Evolutionary conservation across 2,329 filamentous ascomycete species (phyloP).

Genomic region (Colletotrichum aenigma): DNA sequence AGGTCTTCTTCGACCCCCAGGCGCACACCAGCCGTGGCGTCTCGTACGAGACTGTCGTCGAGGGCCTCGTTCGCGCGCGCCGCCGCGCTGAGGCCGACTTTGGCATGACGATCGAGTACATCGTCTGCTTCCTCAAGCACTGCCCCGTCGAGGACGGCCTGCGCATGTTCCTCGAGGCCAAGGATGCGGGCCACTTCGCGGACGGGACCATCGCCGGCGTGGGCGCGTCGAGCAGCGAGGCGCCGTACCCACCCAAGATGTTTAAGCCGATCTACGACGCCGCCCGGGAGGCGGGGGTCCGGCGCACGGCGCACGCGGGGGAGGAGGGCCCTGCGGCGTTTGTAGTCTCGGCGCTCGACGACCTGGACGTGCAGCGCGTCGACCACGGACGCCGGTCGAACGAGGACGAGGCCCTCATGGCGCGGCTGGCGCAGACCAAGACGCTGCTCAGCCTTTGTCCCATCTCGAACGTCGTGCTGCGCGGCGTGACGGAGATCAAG

Average conservation of each 20-base stretch:
- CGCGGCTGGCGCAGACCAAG: conserved; percentile 58
- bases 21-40: conserved; percentile 71
- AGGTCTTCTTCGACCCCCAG: conserved; percentile 84
- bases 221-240: conserved; percentile 71
- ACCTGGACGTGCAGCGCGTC: conserved; percentile 68
- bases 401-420: conserved; percentile 63
- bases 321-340: conserved; percentile 75
- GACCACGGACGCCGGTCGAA: conserved; percentile 75
- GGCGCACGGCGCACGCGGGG: conserved; percentile 74
- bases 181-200: conserved; percentile 45
- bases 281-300: conserved; percentile 51
- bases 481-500: conserved; percentile 21
- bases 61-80: conserved; percentile 66
- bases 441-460: conserved; percentile 45
- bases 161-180: conserved; percentile 41
- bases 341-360: conserved; percentile 66
- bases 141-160: conserved; percentile 64
- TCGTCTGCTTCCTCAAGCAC: conserved; percentile 76
- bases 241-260: conserved; percentile 58
- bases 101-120: conserved; percentile 68
- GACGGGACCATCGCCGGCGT: conserved; percentile 64
- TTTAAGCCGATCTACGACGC: conserved; percentile 66
- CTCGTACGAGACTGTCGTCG: conserved; percentile 65
- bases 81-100: conserved; percentile 64
- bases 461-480: conserved; percentile 35